Conservation (phyloP, 495 filamentous ascomycete species). For the Terfezia boudieri region DNA sequence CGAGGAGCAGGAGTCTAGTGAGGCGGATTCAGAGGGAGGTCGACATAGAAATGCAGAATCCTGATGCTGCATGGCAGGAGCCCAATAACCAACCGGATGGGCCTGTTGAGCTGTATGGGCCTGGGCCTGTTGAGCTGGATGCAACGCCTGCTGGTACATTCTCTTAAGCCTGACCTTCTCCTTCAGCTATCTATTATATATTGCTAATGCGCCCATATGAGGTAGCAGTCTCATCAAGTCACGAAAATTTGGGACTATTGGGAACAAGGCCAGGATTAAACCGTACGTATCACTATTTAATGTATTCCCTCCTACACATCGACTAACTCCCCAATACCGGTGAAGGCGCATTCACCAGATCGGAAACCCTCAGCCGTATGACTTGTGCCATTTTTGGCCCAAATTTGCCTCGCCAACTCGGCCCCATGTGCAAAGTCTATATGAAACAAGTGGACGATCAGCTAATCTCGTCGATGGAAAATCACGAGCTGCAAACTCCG, state of each 20-base stretch:
- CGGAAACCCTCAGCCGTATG: background rate
- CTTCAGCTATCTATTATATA: too few relatives aligned
- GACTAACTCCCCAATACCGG: too few relatives aligned
- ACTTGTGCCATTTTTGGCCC: background rate
- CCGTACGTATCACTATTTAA: background rate
- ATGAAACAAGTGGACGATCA: conserved; percentile 1
- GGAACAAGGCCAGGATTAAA: background rate
- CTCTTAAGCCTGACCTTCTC: too few relatives aligned
- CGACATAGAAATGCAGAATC: background rate
- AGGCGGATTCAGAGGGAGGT: background rate
- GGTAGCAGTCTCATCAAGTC: background rate
- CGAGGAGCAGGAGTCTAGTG: background rate
- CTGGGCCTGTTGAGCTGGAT: background rate
- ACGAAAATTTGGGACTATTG: background rate
- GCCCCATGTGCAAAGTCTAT: background rate
- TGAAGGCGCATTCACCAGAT: background rate
- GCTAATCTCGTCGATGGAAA: background rate
- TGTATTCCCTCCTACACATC: too few relatives aligned
- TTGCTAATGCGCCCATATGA: background rate
- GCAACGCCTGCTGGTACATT: background rate
- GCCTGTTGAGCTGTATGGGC: background rate
- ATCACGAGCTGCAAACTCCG: background rate
- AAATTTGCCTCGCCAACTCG: background rate
- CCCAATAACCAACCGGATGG: background rate
- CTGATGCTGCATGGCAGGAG: background rate